Base-by-base conservation (phyloP, 2,329 filamentous ascomycete genomes). In the Penicillium sp. region DNA sequence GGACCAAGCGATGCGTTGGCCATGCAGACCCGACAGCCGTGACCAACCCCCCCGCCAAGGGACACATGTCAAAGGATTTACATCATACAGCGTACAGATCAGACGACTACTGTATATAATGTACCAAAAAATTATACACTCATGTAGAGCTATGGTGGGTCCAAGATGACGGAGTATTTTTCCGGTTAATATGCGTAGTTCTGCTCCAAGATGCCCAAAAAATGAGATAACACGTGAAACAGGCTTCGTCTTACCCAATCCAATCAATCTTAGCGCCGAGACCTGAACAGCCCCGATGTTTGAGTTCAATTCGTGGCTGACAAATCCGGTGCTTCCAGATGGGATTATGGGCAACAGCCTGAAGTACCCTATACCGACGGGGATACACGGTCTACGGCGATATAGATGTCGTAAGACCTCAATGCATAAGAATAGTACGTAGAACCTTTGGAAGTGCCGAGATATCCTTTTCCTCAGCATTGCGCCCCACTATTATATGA, bases 1-100 rank as follows among this genome's bases (percentile, higher is more conserved):
- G 63, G 64, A 59, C 64, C 64, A 64, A 64, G 14, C 57, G 61
- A 64, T 66, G 64, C 57, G 64, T 61, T 66, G 64, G 59, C 63
- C 53, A 19, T 63, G 61, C 61, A 63, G 37, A 22, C 35, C 49
- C 49, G 35, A 51, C 44, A 51, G 52, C 27, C 52, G 49, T 51
- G 31, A 46, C 47, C 42, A 51, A 37, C 46, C 33, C 42, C 52
- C 58, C 55, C 56, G 58, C 55, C 58, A 52, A 58, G 45, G 46
- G 19, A 27, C n/a, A 27, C 44, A 31, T 45, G 44, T 19, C 10
- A 45, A 13, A 9, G 44, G 7, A n/a, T 39, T 39, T 39, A 39
- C 16, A 39, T 19, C 11, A 37, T 9, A 16, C 1, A 33, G 14
- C 16, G 31, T 5, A 33, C 13, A 33, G 14, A 33, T 33, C 31